Conservation (phyloP, 768 basidiomycete species). For the Lentinula edodes region DNA sequence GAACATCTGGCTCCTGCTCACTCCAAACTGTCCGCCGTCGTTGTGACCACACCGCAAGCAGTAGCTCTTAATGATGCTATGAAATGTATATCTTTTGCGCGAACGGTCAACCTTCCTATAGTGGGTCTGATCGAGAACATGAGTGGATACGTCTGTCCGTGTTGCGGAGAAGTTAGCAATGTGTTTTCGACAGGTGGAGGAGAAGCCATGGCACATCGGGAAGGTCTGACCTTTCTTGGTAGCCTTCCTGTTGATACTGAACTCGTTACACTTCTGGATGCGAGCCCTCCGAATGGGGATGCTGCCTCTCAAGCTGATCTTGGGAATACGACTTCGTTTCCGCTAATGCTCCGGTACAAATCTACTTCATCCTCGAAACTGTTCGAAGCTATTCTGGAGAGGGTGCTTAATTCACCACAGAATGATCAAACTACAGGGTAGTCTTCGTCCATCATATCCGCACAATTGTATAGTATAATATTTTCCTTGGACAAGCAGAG, state of each 20-base stretch:
- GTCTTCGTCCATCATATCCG: too few species aligned
- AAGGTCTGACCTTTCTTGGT: conserved; percentile 75
- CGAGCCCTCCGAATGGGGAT: conserved; percentile 32
- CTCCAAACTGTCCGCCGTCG: conserved; percentile 70
- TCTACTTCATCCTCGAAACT: conserved; percentile 65
- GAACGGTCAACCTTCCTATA: conserved; percentile 79
- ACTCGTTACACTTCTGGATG: conserved; percentile 81
- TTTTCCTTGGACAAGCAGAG: too few species aligned
- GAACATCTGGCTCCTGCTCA: conserved; percentile 89
- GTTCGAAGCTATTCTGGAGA: conserved; percentile 52
- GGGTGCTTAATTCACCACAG: background rate
- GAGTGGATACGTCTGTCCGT: conserved; percentile 97
- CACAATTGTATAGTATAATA: too few species aligned
- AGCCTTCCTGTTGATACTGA: conserved; percentile 91
- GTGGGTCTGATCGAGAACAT: conserved; percentile 96
- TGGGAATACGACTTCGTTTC: conserved; percentile 26
- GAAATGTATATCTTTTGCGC: conserved; percentile 95
- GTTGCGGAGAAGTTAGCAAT: conserved; percentile 92
- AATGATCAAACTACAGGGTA: background rate
- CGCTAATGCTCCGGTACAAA: conserved; percentile 55
- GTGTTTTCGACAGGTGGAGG: conserved; percentile 95
- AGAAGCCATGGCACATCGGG: conserved; percentile 75
- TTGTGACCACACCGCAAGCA: conserved; percentile 97
- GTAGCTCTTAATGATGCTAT: conserved; percentile 92
- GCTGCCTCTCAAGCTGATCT: conserved; percentile 7